Percentiles rank a stretch among this genome's conserved stretches.
phyloP scores from a whole-genome alignment of 192 early-diverging fungal species.

The Pilobolus umbonatus region DNA sequence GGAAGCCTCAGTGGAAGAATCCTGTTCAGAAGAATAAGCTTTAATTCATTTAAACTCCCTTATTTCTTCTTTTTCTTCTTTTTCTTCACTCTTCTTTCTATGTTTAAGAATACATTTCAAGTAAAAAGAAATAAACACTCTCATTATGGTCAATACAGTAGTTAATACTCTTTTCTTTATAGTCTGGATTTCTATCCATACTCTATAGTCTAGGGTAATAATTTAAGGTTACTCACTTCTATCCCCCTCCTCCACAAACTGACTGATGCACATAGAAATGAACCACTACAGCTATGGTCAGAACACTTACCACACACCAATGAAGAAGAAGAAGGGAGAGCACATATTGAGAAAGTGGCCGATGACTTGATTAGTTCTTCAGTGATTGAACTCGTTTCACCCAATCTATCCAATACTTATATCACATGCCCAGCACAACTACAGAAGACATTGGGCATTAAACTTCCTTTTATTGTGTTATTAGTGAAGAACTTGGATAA shows the following conservation, averaged over 20 bases:
- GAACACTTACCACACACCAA: slow-evolving; percentile 46
- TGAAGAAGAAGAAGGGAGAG: slow-evolving; percentile 37
- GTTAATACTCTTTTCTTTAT: not conserved
- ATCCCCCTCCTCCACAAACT: not conserved
- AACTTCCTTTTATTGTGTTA: slow-evolving; percentile 84
- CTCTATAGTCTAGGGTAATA: slow-evolving; percentile 82
- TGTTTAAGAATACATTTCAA: slow-evolving; percentile 83
- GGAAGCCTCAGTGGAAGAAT: slow-evolving; percentile 34
- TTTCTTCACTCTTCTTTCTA: slow-evolving; percentile 13
- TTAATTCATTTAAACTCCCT: too few relatives aligned
- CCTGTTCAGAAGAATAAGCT: too few relatives aligned
- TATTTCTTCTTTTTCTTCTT: too few relatives aligned
- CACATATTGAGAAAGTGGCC: slow-evolving; percentile 69
- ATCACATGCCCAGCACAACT: slow-evolving; percentile 78
- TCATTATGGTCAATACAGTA: not conserved
- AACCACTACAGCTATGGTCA: slow-evolving; percentile 70
- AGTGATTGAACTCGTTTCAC: slow-evolving; percentile 75
- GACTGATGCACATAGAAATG: slow-evolving; percentile 50
- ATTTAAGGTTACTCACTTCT: not conserved
- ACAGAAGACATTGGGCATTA: slow-evolving; percentile 82
- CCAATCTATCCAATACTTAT: slow-evolving; percentile 80
- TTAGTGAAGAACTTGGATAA: slow-evolving; percentile 85
- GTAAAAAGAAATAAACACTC: slow-evolving; percentile 28
- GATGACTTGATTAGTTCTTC: slow-evolving; percentile 80
- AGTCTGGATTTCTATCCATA: slow-evolving; percentile 89